These are phyloP conservation scores for Perkinsus olseni DNA, from an alignment of 169 alveolate genomes.

Conservation along the genomic window DNA sequence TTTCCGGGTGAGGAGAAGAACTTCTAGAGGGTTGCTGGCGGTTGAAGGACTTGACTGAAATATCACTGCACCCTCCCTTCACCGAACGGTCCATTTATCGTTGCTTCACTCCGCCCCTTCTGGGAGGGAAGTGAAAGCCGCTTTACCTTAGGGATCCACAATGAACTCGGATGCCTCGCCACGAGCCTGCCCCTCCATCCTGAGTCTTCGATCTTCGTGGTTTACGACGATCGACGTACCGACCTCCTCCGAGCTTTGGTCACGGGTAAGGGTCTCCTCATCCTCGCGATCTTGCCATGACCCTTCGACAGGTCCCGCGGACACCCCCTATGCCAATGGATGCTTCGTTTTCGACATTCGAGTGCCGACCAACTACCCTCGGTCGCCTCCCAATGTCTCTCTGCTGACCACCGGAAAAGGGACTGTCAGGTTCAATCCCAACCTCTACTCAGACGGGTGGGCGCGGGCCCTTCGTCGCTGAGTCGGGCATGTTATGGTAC, in stretches of 20 bases:
- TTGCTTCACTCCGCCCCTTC: no score
- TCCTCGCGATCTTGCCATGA: constrained; percentile 15
- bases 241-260: background rate
- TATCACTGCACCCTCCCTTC: no score
- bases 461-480: background rate
- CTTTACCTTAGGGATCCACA: background rate
- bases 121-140: background rate
- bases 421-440: constrained; percentile 75
- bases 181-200: background rate
- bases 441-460: constrained; percentile 73
- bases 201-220: background rate
- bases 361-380: constrained; percentile 68
- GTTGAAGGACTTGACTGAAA: no score
- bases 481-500: background rate
- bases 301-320: constrained; percentile 68
- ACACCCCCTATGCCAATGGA: constrained; percentile 82
- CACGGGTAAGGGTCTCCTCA: background rate
- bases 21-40: no score
- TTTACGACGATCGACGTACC: background rate
- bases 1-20: no score
- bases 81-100: no score
- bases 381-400: constrained; percentile 64
- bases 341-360: constrained; percentile 68
- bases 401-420: constrained; percentile 73
- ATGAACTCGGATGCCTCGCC: background rate